These are phyloP conservation scores for Echinosophora koreensis DNA, from an alignment of 306 rosid species.

Conservation along the genomic window DNA sequence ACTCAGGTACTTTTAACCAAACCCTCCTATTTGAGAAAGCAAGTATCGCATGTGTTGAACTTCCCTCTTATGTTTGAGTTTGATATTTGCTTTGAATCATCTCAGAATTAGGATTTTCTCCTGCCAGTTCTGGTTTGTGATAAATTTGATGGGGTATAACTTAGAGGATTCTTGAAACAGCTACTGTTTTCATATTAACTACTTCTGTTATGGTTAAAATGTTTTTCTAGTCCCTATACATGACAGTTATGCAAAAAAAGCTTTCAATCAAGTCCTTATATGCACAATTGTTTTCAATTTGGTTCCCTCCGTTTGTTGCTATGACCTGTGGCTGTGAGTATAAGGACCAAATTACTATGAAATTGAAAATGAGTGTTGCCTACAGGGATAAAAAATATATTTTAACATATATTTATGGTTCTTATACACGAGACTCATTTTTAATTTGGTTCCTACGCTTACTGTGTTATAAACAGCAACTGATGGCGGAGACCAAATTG, in stretches of 20 bases:
- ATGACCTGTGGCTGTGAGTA: no score
- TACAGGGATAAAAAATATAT: no score
- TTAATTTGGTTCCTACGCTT: no score
- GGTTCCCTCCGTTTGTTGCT: no score
- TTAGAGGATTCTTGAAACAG: conserved; percentile 4
- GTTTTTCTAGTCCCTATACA: no score
- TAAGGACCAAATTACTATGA: no score
- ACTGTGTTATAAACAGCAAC: no score
- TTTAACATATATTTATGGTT: no score
- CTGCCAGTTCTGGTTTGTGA: neutral
- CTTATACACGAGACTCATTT: no score
- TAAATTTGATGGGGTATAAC: conserved; percentile 20
- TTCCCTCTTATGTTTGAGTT: conserved; percentile 21
- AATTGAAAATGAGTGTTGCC: no score
- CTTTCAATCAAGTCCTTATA: neutral
- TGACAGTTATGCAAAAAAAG: no score
- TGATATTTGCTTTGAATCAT: conserved; percentile 15
- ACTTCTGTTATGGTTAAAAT: neutral
- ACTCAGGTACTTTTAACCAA: conserved; percentile 68
- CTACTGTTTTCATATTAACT: conserved; percentile 18
- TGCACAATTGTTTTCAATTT: neutral
- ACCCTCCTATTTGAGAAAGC: conserved; percentile 30
- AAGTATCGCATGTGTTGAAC: conserved; percentile 29
- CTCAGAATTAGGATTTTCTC: conserved; percentile 21
- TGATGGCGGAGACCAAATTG: no score